These are phyloP conservation scores for Phytophthora litchii DNA, from an alignment of 352 stramenopile species.

Conservation along the genomic window DNA sequence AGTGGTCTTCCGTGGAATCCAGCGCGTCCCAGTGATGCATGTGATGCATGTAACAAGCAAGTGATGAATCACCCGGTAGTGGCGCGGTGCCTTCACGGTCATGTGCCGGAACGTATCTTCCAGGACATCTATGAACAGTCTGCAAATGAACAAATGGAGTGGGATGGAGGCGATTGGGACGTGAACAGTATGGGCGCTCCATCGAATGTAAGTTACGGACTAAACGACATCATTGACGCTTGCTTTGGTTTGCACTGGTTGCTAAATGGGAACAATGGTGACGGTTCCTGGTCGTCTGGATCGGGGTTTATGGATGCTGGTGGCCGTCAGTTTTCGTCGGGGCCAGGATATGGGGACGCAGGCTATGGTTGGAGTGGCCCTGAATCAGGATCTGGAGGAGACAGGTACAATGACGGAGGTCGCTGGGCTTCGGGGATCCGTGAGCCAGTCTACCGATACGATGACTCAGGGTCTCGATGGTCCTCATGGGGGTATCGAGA, in stretches of 20 bases:
- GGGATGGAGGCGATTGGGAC: constrained; percentile 23
- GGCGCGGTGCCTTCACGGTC: constrained; percentile 29
- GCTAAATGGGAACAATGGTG: constrained; percentile 16
- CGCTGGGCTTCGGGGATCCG: constrained; percentile 3
- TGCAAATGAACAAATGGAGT: constrained; percentile 14
- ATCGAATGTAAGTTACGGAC: background rate
- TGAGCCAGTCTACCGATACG: constrained; percentile 22
- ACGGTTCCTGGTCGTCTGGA: constrained; percentile 17
- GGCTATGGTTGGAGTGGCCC: constrained; percentile 10
- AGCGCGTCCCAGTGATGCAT: constrained; percentile 23
- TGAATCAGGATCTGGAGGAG: constrained; percentile 12
- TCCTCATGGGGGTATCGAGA: constrained; percentile 25
- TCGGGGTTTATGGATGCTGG: constrained; percentile 3
- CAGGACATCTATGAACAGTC: constrained; percentile 18
- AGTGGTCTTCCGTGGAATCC: constrained; percentile 41
- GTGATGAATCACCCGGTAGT: constrained; percentile 27
- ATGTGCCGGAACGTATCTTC: constrained; percentile 35
- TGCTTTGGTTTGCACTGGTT: constrained; percentile 30
- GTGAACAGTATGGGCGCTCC: background rate
- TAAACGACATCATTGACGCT: constrained; percentile 23
- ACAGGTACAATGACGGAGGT: constrained; percentile 11
- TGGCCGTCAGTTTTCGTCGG: constrained; percentile 10
- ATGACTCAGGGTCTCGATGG: constrained; percentile 21
- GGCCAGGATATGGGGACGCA: constrained; percentile 15
- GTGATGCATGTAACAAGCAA: constrained; percentile 19